Evolutionary conservation across 768 basidiomycete species (phyloP).

Genomic region (Suillus clintonianus): DNA sequence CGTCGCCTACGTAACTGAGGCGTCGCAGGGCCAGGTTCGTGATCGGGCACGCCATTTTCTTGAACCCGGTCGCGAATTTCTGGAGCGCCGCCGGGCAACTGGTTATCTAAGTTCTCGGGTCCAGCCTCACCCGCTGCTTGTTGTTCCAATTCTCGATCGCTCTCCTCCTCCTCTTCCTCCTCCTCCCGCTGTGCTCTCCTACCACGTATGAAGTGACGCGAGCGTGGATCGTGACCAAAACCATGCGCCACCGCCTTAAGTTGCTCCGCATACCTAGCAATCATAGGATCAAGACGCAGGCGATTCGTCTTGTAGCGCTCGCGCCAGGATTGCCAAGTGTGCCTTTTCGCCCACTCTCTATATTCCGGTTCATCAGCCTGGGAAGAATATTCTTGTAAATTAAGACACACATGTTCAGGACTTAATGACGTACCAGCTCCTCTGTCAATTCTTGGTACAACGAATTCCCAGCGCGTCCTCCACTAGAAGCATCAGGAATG

Average conservation of each 20-base stretch:
- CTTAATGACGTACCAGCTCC: constrained; percentile 45
- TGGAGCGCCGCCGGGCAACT: neutral
- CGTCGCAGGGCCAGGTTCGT: neutral
- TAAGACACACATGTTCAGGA: neutral
- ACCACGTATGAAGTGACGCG: constrained; percentile 5
- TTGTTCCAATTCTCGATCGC: neutral
- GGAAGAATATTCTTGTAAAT: neutral
- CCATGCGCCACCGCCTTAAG: constrained; percentile 19
- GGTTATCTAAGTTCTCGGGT: neutral
- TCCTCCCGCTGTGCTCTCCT: constrained; percentile 3
- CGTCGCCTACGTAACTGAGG: constrained; percentile 16
- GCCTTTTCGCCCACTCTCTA: constrained; percentile 37
- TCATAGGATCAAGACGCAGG: constrained; percentile 40
- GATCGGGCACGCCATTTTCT: neutral
- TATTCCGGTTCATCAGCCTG: constrained; percentile 41
- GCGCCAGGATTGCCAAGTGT: constrained; percentile 64
- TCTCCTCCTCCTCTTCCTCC: constrained; percentile 7
- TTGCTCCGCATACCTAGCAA: constrained; percentile 31
- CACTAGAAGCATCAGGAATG: constrained; percentile 34
- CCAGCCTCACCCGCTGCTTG: neutral
- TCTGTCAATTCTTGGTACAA: constrained; percentile 45
- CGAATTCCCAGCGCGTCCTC: constrained; percentile 49
- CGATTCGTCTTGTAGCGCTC: constrained; percentile 55
- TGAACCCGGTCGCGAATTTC: constrained; percentile 6
- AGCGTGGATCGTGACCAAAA: constrained; percentile 25